A percentile compares a stretch with the other conserved stretches of the same genome.
Evolutionary conservation across 345 rosid genomes (phyloP).

Genomic region (Psidium guajava): DNA sequence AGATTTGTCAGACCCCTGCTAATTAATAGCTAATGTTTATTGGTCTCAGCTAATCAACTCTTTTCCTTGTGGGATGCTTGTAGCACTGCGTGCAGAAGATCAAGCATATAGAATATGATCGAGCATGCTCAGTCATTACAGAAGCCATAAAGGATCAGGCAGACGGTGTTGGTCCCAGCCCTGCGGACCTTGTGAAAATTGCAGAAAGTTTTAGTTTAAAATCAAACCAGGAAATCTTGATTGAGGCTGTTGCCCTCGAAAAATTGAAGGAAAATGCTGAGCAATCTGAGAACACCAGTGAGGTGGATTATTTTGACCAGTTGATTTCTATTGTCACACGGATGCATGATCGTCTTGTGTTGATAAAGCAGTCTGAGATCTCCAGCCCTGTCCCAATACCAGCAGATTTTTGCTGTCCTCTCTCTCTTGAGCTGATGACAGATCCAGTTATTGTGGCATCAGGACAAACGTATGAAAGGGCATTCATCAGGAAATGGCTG

Average conservation of each 20-base stretch:
- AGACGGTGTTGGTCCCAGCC: constrained; percentile 45
- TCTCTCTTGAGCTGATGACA: constrained; percentile 92
- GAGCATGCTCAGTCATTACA: constrained; percentile 45
- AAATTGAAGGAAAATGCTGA: constrained; percentile 90
- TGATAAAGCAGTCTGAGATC: constrained; percentile 66
- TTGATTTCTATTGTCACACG: constrained; percentile 50
- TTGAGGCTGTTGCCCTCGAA: constrained; percentile 92
- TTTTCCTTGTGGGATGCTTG: constrained; percentile 15
- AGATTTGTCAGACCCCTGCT: not conserved
- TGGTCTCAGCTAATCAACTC: not conserved
- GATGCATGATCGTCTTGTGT: constrained; percentile 71
- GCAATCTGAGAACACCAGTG: constrained; percentile 66
- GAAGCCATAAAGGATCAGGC: constrained; percentile 52
- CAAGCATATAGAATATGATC: constrained; percentile 44
- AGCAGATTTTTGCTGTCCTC: constrained; percentile 93
- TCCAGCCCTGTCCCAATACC: constrained; percentile 76
- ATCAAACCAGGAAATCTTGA: constrained; percentile 83
- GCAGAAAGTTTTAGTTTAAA: constrained; percentile 63
- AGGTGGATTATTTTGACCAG: constrained; percentile 68
- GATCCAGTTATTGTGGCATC: constrained; percentile 95
- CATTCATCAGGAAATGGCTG: constrained; percentile 85
- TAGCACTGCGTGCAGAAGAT: constrained; percentile 65
- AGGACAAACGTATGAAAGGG: constrained; percentile 92
- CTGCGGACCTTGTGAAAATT: constrained; percentile 59
- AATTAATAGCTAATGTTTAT: not conserved